These are phyloP conservation scores for Ceratocystis eucalypticola DNA, from an alignment of 2,329 filamentous ascomycete species.

Conservation along the genomic window DNA sequence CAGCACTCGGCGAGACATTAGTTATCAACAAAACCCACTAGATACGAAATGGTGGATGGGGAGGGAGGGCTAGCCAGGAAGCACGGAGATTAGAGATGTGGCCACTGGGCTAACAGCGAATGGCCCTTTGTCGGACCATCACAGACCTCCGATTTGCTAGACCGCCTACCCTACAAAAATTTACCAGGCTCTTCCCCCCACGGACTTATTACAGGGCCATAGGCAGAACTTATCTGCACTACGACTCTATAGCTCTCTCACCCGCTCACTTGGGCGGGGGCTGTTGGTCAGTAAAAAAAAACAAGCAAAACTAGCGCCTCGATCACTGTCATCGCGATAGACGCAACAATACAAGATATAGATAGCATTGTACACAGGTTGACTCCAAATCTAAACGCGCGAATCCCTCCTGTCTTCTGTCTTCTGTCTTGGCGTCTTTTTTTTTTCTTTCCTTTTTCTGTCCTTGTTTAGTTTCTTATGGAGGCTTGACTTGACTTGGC, in stretches of 20 bases:
- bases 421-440: not conserved
- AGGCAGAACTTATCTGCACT: not conserved
- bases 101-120: not conserved
- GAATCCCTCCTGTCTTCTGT: not conserved
- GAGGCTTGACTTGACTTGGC: conserved; percentile 4
- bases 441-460: not conserved
- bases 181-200: not conserved
- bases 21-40: not conserved
- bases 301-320: not conserved
- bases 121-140: not conserved
- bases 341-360: too few relatives aligned
- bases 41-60: not conserved
- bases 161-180: not conserved
- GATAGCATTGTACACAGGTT: not conserved
- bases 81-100: not conserved
- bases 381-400: not conserved
- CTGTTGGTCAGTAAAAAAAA: not conserved
- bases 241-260: not conserved
- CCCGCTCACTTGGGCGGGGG: too few relatives aligned
- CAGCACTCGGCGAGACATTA: not conserved
- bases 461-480: not conserved
- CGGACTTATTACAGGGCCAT: not conserved
- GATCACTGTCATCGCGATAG: not conserved
- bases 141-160: not conserved
- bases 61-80: not conserved